phyloP scores from a whole-genome alignment of 169 alveolate genomes.

The Theileria equi region DNA sequence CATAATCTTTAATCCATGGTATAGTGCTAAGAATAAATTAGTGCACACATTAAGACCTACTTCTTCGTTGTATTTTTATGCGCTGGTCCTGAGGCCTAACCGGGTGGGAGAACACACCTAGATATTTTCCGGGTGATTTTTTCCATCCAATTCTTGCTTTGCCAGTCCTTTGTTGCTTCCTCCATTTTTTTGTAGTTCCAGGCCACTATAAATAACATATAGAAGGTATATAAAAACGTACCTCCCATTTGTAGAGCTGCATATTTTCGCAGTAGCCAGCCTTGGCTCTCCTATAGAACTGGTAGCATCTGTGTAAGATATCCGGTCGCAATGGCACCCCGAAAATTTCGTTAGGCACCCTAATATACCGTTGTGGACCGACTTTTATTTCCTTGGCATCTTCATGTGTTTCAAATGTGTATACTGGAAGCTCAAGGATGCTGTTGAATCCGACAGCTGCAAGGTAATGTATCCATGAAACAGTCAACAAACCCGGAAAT shows the following conservation, averaged over 20 bases:
- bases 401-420: slow-evolving; percentile 65
- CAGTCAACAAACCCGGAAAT: slow-evolving; percentile 67
- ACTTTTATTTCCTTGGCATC: slow-evolving; percentile 12
- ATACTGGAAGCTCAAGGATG: slow-evolving; percentile 76
- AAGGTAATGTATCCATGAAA: not conserved
- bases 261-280: slow-evolving; percentile 84
- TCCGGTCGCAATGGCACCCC: slow-evolving; percentile 82
- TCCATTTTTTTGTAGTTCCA: slow-evolving; percentile 75
- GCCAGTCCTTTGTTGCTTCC: slow-evolving; percentile 79
- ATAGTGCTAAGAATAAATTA: slow-evolving; percentile 55
- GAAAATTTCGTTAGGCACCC: slow-evolving; percentile 81
- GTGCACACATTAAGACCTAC: slow-evolving; percentile 24
- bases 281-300: slow-evolving; percentile 74
- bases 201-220: slow-evolving; percentile 67
- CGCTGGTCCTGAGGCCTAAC: slow-evolving; percentile 79
- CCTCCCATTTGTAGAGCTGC: slow-evolving; percentile 83
- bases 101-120: slow-evolving; percentile 83
- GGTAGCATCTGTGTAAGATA: slow-evolving; percentile 76
- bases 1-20: slow-evolving; percentile 75
- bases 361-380: slow-evolving; percentile 33
- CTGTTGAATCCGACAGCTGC: slow-evolving; percentile 82
- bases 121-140: slow-evolving; percentile 81
- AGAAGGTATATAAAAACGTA: not conserved
- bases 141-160: slow-evolving; percentile 84
- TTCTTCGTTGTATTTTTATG: slow-evolving; percentile 67